Base-by-base conservation (phyloP, 2,329 filamentous ascomycete species). In the Phialemonium atrogriseum region DNA sequence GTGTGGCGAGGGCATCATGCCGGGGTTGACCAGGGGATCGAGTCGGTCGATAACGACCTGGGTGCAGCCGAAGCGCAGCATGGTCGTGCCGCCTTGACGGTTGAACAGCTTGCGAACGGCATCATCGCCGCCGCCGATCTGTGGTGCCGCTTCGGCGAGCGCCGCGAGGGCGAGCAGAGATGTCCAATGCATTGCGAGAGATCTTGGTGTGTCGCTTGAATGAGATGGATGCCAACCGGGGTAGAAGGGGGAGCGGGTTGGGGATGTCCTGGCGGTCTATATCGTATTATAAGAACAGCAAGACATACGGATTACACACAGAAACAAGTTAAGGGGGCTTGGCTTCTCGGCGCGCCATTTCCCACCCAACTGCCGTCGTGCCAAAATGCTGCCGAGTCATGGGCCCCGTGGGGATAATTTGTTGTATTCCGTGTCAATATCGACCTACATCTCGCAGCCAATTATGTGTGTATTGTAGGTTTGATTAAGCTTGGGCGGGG, bases 1-100 rank as follows among this genome's bases (percentile, higher is more conserved):
- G 50, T 77, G 73, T 5, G 55, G 51, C 5, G 69, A 63, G 5
- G 71, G 66, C 24, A 70, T 56, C 10, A 41, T 33, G 5, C 70
- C 71, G 5, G 53, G 53, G 43, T 56, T 56, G 26, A 56, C 54
- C 6, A 56, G 45, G 5, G 53, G 54, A 37, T 56, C 54, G 16
- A 56, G 42, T 1, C 54, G 45, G 40, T 57, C 53, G 32, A 75
- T 57, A 36, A 71, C 72, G 37, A 71, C 59, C 41, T 65, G 60
- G 19, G 68, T 66, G 48, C 67, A 70, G 48, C 73, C 47, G 28
- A 52, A 52, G 18, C 49, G 48, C 29, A 52, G 37, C 48, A 51
- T 51, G 8, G 52, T 55, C 13, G 43, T 30, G 12, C 45, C 43
- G 19, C 30, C 25, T 32, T 30, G 28, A 30, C 28, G 28, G 20